Evolutionary conservation across 495 filamentous ascomycete species (phyloP), one percentile per base, ranked within the genome.

Genomic region (Bombardia bombarda): DNA sequence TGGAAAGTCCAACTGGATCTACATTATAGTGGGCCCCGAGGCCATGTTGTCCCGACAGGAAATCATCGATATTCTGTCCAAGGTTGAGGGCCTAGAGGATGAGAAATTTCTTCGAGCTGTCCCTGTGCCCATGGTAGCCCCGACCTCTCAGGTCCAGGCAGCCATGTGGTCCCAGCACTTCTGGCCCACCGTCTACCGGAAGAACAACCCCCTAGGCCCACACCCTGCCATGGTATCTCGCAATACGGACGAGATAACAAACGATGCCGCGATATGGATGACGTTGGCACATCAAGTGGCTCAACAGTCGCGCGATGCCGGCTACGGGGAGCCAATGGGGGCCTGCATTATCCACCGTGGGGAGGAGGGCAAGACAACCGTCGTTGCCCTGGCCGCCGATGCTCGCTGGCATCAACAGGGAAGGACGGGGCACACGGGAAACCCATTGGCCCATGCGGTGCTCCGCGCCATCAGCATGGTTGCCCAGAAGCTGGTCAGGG

Each of bases 171-270:
- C 77, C 23, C 66, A 75, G 20, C 70, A 75, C 21, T 83, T 87
- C 57, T 98, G 92, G 92, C 93, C 92, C 0, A 80, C 84, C 4
- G 70, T 87, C 7, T 97, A 93, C 68, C 88, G 89, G 43, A 82
- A 82, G 54, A 82, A 75, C 46, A 88, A 89, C 55, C 78, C 88
- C 24, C 74, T 87, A 56, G 78, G 87, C 37, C 72, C 87, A 49
- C 79, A 88, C 61, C 76, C 82, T 42, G 68, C 73, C 31, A 75
- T 75, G 45, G 73, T 79, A n/a, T 58, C 67, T 14, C 59, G 74
- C 50, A 53, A 61, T 17, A 70, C 75, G 19, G 69, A 77, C 2
- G 77, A 81, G 18, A 78, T 93, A n/a, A 51, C 62, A 8, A 49
- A 58, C 17, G 69, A 78, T 40, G 66, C 70, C 37, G 57, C 70